Conservation (phyloP, 306 rosid species). For the Hippophae rhamnoides region DNA sequence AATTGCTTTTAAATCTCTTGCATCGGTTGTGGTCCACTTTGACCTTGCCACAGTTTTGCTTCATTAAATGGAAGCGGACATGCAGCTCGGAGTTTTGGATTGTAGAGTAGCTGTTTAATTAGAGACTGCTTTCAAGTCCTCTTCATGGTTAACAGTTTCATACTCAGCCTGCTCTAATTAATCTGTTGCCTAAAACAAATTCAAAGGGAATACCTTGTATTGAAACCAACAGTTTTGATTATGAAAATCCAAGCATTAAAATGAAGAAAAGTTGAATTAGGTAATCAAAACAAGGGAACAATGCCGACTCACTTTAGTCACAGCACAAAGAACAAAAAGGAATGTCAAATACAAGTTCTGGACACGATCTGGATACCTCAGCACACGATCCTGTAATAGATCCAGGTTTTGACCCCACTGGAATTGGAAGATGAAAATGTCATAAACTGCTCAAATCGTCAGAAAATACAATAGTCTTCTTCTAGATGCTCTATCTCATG, state of each 20-base stretch:
- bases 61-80: constrained; percentile 65
- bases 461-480: not conserved
- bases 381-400: constrained; percentile 48
- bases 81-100: constrained; percentile 50
- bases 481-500: not conserved
- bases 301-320: constrained; percentile 43
- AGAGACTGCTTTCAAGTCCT: constrained; percentile 50
- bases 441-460: not conserved
- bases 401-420: constrained; percentile 61
- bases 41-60: constrained; percentile 64
- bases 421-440: constrained; percentile 10
- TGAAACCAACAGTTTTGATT: not conserved
- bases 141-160: constrained; percentile 38
- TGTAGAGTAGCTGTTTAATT: constrained; percentile 42
- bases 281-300: not conserved
- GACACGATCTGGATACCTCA: constrained; percentile 54
- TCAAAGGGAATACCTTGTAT: not conserved
- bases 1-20: constrained; percentile 50
- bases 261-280: not conserved
- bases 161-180: constrained; percentile 62
- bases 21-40: constrained; percentile 53
- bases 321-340: constrained; percentile 61
- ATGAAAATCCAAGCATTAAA: not conserved
- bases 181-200: constrained; percentile 38
- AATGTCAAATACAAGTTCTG: constrained; percentile 46